A percentile compares a stretch with the other conserved stretches of the same genome.
Conservation (phyloP, 2,329 filamentous ascomycete species). For the Fusarium chuoi region DNA sequence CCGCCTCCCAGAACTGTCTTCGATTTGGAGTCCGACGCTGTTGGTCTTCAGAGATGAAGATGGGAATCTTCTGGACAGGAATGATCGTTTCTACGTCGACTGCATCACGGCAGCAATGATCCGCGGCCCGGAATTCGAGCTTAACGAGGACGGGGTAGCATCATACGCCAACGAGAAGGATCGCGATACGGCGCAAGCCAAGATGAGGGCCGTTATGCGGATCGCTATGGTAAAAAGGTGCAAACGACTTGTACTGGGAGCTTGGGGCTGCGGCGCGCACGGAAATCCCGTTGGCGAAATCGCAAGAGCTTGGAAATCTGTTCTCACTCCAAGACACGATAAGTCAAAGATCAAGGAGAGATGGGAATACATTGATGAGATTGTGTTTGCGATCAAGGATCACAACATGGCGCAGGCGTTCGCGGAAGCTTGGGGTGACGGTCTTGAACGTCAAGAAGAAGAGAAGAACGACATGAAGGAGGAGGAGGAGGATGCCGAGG, state of each 20-base stretch:
- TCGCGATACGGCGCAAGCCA: conserved; percentile 59
- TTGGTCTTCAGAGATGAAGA: conserved; percentile 62
- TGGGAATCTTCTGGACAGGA: conserved; percentile 51
- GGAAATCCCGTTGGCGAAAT: conserved; percentile 70
- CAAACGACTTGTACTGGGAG: conserved; percentile 65
- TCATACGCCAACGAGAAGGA: conserved; percentile 59
- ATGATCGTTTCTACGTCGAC: conserved; percentile 68
- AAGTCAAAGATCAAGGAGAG: conserved; percentile 34
- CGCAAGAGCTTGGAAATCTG: conserved; percentile 61
- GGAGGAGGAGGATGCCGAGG: neutral
- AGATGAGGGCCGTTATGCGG: conserved; percentile 68
- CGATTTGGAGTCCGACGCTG: conserved; percentile 67
- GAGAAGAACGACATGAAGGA: rapidly evolving
- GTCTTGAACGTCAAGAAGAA: conserved; percentile 4
- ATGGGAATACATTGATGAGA: conserved; percentile 48
- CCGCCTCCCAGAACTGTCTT: conserved; percentile 66
- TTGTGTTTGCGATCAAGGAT: conserved; percentile 69
- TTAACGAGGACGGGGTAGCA: conserved; percentile 45
- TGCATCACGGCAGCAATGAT: conserved; percentile 68
- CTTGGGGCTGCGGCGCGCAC: conserved; percentile 73
- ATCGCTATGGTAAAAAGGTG: conserved; percentile 59
- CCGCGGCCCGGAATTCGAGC: conserved; percentile 63
- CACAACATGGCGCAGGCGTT: conserved; percentile 63
- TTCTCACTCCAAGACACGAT: conserved; percentile 37
- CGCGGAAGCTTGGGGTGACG: conserved; percentile 56